A percentile compares a stretch with the other conserved stretches of the same genome.
phyloP scores from a whole-genome alignment of 2,329 filamentous ascomycete species.

The Coniella vitis region DNA sequence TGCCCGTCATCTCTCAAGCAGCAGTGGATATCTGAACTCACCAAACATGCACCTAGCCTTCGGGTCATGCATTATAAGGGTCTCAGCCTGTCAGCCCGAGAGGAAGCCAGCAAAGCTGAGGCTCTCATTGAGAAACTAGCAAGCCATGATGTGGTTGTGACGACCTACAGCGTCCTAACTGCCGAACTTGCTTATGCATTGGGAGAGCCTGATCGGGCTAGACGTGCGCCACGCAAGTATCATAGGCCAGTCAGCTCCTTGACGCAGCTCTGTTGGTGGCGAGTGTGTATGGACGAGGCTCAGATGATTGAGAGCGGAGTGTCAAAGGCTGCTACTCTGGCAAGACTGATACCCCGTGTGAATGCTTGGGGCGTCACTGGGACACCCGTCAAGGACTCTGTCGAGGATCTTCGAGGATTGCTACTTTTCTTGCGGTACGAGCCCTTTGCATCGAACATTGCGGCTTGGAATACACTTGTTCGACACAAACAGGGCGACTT shows the following conservation, averaged over 20 bases:
- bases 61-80: slow-evolving; percentile 52
- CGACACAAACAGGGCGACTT: slow-evolving; percentile 57
- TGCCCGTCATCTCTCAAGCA: slow-evolving; percentile 48
- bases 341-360: slow-evolving; percentile 69
- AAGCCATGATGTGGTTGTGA: slow-evolving; percentile 52
- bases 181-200: slow-evolving; percentile 72
- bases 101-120: slow-evolving; percentile 30
- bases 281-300: slow-evolving; percentile 69
- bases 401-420: slow-evolving; percentile 66
- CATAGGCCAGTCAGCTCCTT: slow-evolving; percentile 66
- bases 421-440: slow-evolving; percentile 74
- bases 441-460: slow-evolving; percentile 60
- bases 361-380: slow-evolving; percentile 92
- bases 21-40: slow-evolving; percentile 58
- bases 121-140: slow-evolving; percentile 39
- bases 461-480: slow-evolving; percentile 63
- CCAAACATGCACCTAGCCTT: slow-evolving; percentile 50
- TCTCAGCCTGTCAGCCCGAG: slow-evolving; percentile 26
- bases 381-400: slow-evolving; percentile 71
- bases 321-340: slow-evolving; percentile 74
- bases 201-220: slow-evolving; percentile 60
- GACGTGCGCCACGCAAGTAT: slow-evolving; percentile 60
- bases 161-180: slow-evolving; percentile 65
- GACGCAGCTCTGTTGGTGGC: slow-evolving; percentile 80
- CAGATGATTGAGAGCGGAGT: slow-evolving; percentile 93